Base-by-base conservation (phyloP, 805 yeast species). In the Kazachstania viticola region DNA sequence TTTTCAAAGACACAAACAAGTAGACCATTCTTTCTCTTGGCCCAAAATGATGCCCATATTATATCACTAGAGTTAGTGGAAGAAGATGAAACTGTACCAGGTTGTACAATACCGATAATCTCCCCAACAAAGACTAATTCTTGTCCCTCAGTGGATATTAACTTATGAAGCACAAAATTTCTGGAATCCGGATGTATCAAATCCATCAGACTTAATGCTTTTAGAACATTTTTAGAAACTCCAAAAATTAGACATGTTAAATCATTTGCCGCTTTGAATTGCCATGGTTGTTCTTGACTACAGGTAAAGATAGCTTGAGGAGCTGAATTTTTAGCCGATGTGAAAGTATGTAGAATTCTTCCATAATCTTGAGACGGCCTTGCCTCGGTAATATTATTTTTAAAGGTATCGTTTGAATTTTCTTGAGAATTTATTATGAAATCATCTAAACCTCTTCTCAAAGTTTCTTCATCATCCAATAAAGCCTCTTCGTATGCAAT, bases 41-140 rank as follows among this genome's bases (percentile, higher is more conserved):
- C 94, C 95, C 95, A 88, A 34, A 87, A 56, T 0, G 94, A 80
- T 9, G 94, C 85, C 80, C 94, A 77, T 1, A 87, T 80, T 3
- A 14, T 17, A 4, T 12, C 9, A 2, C 46, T 35, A 22, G 30
- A 30, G 14, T 34, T 39, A 16, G 31, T 35, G n/a, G n/a, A n/a
- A n/a, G n/a, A n/a, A n/a, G n/a, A n/a, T n/a, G n/a, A n/a, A 9
- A 39, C 33, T 29, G 67, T 68, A 13, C 80, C 79, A 11, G 77
- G 73, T 42, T 83, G 68, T 25, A 71, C 63, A 29, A 85, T 79
- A 8, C 93, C 94, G 9, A 84, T 74, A 29, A 85, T 74, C 45
- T 82, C 91, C 36, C 95, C 96, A 2, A 85, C 71, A 48, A 80
- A 80, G 0, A 78, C 71, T 31, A 76, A 67, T 36, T 70, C 70